phyloP scores from a whole-genome alignment of 768 basidiomycete species.

The Pleurotus platypus region DNA sequence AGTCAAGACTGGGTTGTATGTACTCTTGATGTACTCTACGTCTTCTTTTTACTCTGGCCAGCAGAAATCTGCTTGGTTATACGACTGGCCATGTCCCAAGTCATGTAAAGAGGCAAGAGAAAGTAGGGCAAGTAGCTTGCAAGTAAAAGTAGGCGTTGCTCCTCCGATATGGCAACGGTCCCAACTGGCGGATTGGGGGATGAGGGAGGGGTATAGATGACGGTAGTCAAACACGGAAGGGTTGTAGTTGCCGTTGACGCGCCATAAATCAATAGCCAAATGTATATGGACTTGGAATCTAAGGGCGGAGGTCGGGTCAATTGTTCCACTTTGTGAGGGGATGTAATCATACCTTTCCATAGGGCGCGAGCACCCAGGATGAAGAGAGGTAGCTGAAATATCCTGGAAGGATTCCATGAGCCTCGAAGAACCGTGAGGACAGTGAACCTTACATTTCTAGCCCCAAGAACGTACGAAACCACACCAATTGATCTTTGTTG shows the following conservation, averaged over 20 bases:
- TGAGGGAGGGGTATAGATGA: slow-evolving; percentile 51
- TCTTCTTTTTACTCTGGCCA: slow-evolving; percentile 21
- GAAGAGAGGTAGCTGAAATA: slow-evolving; percentile 78
- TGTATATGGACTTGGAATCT: slow-evolving; percentile 54
- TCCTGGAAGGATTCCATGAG: slow-evolving; percentile 24
- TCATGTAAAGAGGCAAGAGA: slow-evolving; percentile 65
- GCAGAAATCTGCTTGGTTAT: slow-evolving; percentile 26
- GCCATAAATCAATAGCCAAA: slow-evolving; percentile 68
- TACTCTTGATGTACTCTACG: background rate
- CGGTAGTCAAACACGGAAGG: slow-evolving; percentile 60
- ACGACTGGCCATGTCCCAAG: slow-evolving; percentile 63
- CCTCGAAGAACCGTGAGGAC: background rate
- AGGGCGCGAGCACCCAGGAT: slow-evolving; percentile 61
- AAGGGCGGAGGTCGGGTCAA: background rate
- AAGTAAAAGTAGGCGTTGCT: slow-evolving; percentile 57
- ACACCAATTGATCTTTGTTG: slow-evolving; percentile 34
- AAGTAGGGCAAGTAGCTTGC: slow-evolving; percentile 76
- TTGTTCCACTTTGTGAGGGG: background rate
- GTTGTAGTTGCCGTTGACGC: slow-evolving; percentile 79
- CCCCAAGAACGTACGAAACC: slow-evolving; percentile 65
- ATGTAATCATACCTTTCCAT: slow-evolving; percentile 43
- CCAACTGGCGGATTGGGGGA: slow-evolving; percentile 21
- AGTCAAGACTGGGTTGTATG: too few relatives aligned
- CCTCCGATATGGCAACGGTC: slow-evolving; percentile 36
- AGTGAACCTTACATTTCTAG: slow-evolving; percentile 52